Evolutionary conservation across 352 stramenopile genomes (phyloP).

Genomic region (Pythium scleroteichum): DNA sequence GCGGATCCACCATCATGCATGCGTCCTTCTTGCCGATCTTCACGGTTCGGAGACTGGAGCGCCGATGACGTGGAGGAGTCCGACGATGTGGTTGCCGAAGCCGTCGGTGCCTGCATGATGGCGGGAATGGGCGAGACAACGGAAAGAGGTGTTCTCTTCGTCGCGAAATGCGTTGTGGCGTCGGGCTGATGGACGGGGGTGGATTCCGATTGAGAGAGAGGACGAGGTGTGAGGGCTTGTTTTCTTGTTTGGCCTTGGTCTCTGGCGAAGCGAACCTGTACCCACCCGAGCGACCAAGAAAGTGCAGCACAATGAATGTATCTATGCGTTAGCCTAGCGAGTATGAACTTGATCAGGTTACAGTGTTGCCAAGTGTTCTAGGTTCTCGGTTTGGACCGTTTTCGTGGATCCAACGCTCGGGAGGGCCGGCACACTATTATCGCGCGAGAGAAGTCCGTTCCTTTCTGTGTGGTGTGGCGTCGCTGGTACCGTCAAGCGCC

Average conservation of each 20-base stretch:
- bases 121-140: not conserved
- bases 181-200: not conserved
- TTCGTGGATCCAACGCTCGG: conserved; percentile 2
- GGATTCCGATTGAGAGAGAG: not conserved
- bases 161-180: not conserved
- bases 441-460: conserved; percentile 17
- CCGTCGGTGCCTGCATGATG: conserved; percentile 13
- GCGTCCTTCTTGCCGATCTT: conserved; percentile 3
- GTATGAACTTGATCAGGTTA: not conserved
- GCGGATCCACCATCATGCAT: too few relatives aligned
- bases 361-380: conserved; percentile 3
- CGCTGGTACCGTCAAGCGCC: conserved; percentile 31
- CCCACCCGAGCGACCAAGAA: not conserved
- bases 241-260: conserved; percentile 1
- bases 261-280: not conserved
- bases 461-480: not conserved
- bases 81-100: conserved; percentile 18
- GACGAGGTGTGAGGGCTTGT: not conserved
- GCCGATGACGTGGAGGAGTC: conserved; percentile 18
- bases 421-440: conserved; percentile 20
- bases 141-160: not conserved
- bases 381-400: not conserved
- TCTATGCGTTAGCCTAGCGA: too few relatives aligned
- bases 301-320: not conserved
- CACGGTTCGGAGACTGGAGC: not conserved